A percentile compares a stretch with the other conserved stretches of the same genome.
These are phyloP conservation scores for Fusarium metavorans DNA, from an alignment of 2,329 filamentous ascomycete species.

Conservation along the genomic window DNA sequence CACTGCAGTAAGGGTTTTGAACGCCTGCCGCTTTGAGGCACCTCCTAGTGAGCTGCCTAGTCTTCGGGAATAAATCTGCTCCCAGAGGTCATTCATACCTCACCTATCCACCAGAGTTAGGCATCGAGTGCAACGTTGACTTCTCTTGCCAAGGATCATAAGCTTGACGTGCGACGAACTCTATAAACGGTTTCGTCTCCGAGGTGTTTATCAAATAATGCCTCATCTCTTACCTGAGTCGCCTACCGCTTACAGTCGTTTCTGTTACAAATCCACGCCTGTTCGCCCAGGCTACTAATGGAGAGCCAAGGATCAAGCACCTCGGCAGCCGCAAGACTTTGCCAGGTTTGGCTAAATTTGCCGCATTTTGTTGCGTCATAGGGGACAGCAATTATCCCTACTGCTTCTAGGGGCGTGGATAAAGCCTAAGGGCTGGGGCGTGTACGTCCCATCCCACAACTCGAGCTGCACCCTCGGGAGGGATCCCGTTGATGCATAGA, in stretches of 20 bases:
- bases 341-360: not conserved
- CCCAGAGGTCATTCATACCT: not conserved
- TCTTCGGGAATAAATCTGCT: not conserved
- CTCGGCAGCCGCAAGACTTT: not conserved
- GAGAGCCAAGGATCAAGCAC: not conserved
- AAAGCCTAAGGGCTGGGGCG: not conserved
- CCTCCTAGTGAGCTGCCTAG: not conserved
- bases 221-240: not conserved
- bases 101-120: not conserved
- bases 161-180: not conserved
- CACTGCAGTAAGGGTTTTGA: not conserved
- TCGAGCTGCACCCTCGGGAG: not conserved
- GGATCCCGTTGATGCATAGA: not conserved
- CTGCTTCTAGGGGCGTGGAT: not conserved
- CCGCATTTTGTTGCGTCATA: not conserved
- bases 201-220: not conserved
- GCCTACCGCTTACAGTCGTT: not conserved
- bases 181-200: not conserved
- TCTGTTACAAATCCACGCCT: not conserved
- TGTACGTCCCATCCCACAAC: not conserved
- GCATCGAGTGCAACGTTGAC: not conserved
- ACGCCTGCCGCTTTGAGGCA: not conserved
- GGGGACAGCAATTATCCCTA: not conserved
- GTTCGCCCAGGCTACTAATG: not conserved
- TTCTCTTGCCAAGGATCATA: not conserved